Base-by-base conservation (phyloP, 2,329 filamentous ascomycete genomes). In the Fusarium metavorans region DNA sequence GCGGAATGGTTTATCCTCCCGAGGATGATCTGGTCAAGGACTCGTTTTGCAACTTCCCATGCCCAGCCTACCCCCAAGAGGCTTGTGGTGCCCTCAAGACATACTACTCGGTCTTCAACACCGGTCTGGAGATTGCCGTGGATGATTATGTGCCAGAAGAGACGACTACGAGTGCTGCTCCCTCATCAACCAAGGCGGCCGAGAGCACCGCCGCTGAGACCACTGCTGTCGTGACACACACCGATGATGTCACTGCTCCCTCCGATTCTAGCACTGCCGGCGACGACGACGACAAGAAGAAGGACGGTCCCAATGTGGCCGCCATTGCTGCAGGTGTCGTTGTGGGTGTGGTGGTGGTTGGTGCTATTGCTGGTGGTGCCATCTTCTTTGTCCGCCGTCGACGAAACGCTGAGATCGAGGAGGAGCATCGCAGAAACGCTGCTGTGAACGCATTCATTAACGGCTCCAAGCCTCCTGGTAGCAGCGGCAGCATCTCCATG, bases 281-380 rank as follows among this genome's bases (percentile, higher is more conserved):
- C 18, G 3, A 34, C 70, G 48, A 39, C 18, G 62, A 67, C 0
- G 34, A 71, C 0, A 66, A 74, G 10, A 75, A 78, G 30, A 78
- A 80, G 14, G 77, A 83, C 62, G 84, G 87, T 10, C 86, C 92
- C n/a, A 95, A 92, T 80, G 93, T 91, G n/a, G 93, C 91, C 43
- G 95, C 93, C 58, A 95, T 98, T 76, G 95, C 93, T 20, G 96
- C 92, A 11, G 96, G 96, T 70, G 94, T 95, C 2, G 95, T 98
- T 3, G 93, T 97, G 10, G 95, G 94, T 68, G 90, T 98, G 2
- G 86, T 97, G 3, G 93, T 85, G 2, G 79, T 95, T 6, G 89
- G 87, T 63, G 93, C 88, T 16, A 87, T 94, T 20, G 85, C 90
- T 14, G 94, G 91, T 52, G 95, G 90, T 62, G 84, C 88, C 6